Evolutionary conservation across 805 yeast genomes (phyloP).

Genomic region (Candida boleticola): DNA sequence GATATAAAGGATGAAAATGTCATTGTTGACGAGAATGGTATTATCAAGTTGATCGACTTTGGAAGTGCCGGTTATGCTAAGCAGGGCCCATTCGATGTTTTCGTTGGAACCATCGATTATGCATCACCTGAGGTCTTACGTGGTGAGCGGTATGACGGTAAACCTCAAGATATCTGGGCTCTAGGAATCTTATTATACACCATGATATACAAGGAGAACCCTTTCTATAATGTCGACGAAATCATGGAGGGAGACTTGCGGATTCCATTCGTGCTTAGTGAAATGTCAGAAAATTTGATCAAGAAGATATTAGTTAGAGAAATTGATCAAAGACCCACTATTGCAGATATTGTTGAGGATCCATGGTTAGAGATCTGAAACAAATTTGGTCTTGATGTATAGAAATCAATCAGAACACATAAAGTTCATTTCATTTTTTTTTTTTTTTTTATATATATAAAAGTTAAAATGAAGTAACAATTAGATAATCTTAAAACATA

Average conservation of each 20-base stretch:
- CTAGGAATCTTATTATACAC: constrained; percentile 89
- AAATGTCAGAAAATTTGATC: constrained; percentile 60
- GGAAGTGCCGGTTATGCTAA: constrained; percentile 91
- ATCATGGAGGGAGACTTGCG: constrained; percentile 87
- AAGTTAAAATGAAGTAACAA: too few species aligned
- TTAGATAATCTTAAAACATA: too few species aligned
- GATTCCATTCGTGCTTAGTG: constrained; percentile 65
- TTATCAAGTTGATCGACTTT: constrained; percentile 85
- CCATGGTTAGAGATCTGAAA: constrained; percentile 50
- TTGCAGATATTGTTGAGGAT: constrained; percentile 66
- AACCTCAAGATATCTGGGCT: constrained; percentile 97
- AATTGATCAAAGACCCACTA: constrained; percentile 65
- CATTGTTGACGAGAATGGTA: constrained; percentile 78
- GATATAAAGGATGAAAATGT: constrained; percentile 95
- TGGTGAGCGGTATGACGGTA: constrained; percentile 88
- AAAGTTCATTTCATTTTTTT: not conserved
- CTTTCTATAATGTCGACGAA: constrained; percentile 93
- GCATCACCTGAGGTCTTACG: constrained; percentile 95
- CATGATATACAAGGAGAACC: constrained; percentile 88
- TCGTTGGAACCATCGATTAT: constrained; percentile 95
- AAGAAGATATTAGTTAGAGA: constrained; percentile 66
- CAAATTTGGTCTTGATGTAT: not conserved
- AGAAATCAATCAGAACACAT: too few species aligned
- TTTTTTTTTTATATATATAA: not conserved
- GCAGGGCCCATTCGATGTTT: constrained; percentile 95